Evolutionary conservation across 1,284 basidiomycete genomes (phyloP).

Genomic region (Puccinia hordei): DNA sequence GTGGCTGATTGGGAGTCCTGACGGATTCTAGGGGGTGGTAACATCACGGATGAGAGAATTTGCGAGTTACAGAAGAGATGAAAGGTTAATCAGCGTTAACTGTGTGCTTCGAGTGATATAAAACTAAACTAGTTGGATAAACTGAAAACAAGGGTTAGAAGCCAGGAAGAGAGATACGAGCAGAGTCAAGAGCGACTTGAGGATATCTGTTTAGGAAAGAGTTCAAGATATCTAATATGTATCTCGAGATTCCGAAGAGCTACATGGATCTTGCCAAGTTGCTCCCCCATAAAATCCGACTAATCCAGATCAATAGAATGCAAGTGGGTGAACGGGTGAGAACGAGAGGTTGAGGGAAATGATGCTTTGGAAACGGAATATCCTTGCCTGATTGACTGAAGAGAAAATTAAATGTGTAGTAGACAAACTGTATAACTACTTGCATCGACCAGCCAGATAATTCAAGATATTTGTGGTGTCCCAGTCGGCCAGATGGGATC

Average conservation of each 20-base stretch:
- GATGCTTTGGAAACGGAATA: too few species aligned
- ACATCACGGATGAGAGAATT: not conserved
- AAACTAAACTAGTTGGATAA: not conserved
- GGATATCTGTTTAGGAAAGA: not conserved
- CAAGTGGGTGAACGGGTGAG: not conserved
- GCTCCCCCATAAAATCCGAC: too few species aligned
- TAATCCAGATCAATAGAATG: not conserved
- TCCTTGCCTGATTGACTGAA: too few species aligned
- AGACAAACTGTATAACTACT: too few species aligned
- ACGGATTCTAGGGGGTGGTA: not conserved
- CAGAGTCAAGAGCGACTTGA: not conserved
- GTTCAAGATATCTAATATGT: not conserved
- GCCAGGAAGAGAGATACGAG: not conserved
- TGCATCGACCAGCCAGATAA: too few species aligned
- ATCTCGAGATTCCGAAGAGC: too few species aligned
- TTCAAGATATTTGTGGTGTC: too few species aligned
- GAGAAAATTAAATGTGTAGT: too few species aligned
- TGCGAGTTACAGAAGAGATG: not conserved
- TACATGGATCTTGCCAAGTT: too few species aligned
- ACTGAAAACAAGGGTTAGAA: not conserved
- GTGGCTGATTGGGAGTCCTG: constrained; percentile 3
- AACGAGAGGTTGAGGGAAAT: too few species aligned
- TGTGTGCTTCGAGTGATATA: constrained; percentile 14
- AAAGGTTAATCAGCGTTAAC: not conserved
- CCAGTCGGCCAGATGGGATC: too few species aligned